Percentiles rank a stretch among this genome's conserved stretches.
phyloP scores from a whole-genome alignment of 2,329 filamentous ascomycete species.

The Zymoseptoria pseudotritici region DNA sequence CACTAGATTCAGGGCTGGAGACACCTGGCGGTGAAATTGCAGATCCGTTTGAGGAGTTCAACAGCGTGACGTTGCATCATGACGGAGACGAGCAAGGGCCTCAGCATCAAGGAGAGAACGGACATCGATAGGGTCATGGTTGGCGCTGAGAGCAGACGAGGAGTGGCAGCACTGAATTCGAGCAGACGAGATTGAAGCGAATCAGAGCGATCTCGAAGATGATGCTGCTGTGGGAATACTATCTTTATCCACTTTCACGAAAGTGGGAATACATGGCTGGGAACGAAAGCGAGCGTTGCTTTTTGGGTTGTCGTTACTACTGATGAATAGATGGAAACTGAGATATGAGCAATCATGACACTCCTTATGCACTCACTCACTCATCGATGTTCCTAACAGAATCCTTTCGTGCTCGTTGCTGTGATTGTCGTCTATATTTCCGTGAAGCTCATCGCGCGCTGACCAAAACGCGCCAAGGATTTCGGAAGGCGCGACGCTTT shows the following conservation, averaged over 20 bases:
- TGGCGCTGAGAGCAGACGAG: too few species aligned
- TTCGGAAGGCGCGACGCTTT: background rate
- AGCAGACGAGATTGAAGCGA: background rate
- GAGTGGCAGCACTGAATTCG: background rate
- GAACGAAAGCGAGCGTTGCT: constrained; percentile 2
- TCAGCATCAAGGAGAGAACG: constrained; percentile 10
- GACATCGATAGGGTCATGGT: constrained; percentile 15
- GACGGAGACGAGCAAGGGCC: constrained; percentile 62
- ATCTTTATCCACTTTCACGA: background rate
- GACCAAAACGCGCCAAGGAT: background rate
- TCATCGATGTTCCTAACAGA: too few species aligned
- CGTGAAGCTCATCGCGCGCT: background rate
- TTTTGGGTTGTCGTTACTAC: background rate
- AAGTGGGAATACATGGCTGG: background rate
- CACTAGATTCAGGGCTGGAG: constrained; percentile 73
- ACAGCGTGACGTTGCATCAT: constrained; percentile 94
- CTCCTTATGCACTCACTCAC: background rate
- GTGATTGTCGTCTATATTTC: too few species aligned
- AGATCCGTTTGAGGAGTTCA: constrained; percentile 98
- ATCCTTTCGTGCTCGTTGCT: too few species aligned
- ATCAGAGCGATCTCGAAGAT: background rate
- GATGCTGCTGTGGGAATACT: background rate
- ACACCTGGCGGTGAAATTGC: constrained; percentile 75
- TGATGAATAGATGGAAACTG: constrained; percentile 2
- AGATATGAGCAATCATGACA: background rate